Conservation (phyloP, 805 yeast species). For the Metschnikowia kunwiensis region DNA sequence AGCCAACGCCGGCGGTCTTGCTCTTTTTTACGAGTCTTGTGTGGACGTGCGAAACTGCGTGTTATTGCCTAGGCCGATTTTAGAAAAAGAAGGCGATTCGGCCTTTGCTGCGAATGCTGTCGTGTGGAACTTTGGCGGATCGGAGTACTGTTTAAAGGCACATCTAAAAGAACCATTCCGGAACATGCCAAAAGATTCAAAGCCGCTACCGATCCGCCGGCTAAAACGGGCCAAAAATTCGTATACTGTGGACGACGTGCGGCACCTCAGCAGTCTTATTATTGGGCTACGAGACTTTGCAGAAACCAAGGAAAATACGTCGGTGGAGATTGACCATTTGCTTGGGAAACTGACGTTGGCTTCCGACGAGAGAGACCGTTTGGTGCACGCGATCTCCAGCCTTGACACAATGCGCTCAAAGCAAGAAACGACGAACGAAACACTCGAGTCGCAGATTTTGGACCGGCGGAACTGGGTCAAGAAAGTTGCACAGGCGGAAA, state of each 20-base stretch:
- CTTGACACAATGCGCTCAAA: conserved; percentile 15
- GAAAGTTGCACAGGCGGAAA: conserved; percentile 17
- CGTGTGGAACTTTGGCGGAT: conserved; percentile 14
- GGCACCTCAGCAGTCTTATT: conserved; percentile 13
- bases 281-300: conserved; percentile 27
- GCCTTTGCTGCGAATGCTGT: conserved; percentile 11
- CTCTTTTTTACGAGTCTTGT: conserved; percentile 4
- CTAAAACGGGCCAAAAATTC: conserved; percentile 3
- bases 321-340: conserved; percentile 21
- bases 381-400: neutral
- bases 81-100: neutral
- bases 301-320: conserved; percentile 22
- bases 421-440: conserved; percentile 26
- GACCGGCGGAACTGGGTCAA: conserved; percentile 23
- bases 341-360: neutral
- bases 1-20: neutral
- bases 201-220: neutral
- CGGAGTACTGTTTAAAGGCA: conserved; percentile 7
- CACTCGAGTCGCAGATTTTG: conserved; percentile 21
- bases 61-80: neutral
- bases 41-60: conserved; percentile 12
- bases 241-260: conserved; percentile 16
- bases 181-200: neutral
- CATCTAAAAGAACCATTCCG: conserved; percentile 1
- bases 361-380: neutral